Evolutionary conservation across 2,329 filamentous ascomycete genomes (phyloP), one percentile per base, ranked within the genome.

Genomic region (Penicillium sp.): DNA sequence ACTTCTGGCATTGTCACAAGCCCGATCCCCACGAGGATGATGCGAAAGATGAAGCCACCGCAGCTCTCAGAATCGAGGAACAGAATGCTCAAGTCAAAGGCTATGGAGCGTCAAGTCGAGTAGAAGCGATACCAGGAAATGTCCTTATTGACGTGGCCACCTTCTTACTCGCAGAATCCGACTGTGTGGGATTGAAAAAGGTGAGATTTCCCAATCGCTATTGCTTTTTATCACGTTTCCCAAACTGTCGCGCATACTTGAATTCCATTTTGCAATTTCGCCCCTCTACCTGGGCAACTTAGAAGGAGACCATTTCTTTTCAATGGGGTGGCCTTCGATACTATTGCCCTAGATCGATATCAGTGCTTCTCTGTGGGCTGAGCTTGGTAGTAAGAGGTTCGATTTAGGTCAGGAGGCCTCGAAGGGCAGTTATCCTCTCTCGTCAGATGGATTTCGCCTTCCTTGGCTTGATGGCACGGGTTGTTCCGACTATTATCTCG

Each of bases 1-100:
- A 99, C 70, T 95, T 99, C 62, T 99, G 94, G 94, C 95, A 99
- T 72, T 99, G 94, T 66, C 94, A 99, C 71, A 97, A 97, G 72
- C 94, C 95, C 1, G 76, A 81, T 54, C 62, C 78, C 24, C 72
- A 80, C 27, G 63, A 68, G 10, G 70, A 77, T 42, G 66, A 70
- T 11, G 72, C 76, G 38, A 61, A 78, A 46, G 67, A 78, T 10
- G 63, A 67, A n/a, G 68, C 76, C 44, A 63, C 63, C 6, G 56
- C 68, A 36, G 58, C 65, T 30, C 59, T 58, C 2, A 47, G 55
- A 41, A 53, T 68, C 31, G 66, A 80, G 20, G 73, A 80, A n/a
- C 70, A 73, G 41, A 76, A 83, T 14, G 77, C 81, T 7, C 58
- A 66, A 30, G 74, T 79, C 10, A 88, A 90, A 64, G 92, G 89